Percentiles rank a stretch among this genome's conserved stretches.
These are phyloP conservation scores for Rhodotorula paludigena DNA, from an alignment of 768 basidiomycete genomes.

Conservation along the genomic window DNA sequence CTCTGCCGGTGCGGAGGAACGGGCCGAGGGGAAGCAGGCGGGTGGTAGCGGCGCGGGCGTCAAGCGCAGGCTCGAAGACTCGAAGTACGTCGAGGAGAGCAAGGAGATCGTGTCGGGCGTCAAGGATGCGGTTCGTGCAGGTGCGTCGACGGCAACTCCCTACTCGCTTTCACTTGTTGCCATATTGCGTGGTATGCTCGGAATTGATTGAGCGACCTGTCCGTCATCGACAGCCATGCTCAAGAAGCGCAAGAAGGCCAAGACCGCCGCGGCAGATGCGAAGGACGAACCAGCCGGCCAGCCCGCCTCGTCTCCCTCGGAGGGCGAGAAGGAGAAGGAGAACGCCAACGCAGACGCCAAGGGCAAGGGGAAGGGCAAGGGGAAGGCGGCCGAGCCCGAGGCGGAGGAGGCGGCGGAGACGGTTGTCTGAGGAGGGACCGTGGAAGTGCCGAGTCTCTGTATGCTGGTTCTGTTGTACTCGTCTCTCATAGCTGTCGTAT, in stretches of 20 bases:
- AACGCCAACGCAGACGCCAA: conserved; percentile 9
- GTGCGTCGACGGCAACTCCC: conserved; percentile 52
- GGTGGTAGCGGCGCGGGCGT: conserved; percentile 56
- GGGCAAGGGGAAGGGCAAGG: conserved; percentile 32
- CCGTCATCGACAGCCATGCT: conserved; percentile 54
- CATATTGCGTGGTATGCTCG: no score
- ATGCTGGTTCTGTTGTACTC: not conserved
- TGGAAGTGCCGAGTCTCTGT: no score
- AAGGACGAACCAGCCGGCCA: not conserved
- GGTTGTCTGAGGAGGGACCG: no score
- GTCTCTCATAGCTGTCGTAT: not conserved
- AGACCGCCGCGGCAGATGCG: conserved; percentile 2
- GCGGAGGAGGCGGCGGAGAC: not conserved
- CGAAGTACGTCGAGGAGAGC: conserved; percentile 84
- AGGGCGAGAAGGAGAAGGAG: conserved; percentile 12
- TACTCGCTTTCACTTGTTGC: not conserved
- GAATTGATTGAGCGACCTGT: not conserved
- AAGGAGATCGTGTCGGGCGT: conserved; percentile 85
- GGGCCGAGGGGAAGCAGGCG: conserved; percentile 46
- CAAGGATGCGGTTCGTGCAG: conserved; percentile 79
- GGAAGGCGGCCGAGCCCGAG: conserved; percentile 4
- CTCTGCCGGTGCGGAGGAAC: conserved; percentile 17
- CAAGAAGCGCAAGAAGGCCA: conserved; percentile 67
- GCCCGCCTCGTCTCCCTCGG: not conserved
- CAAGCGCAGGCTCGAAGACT: conserved; percentile 88